Evolutionary conservation across 2,329 filamentous ascomycete species (phyloP).

Genomic region (Cylindrodendrum hubeiense): DNA sequence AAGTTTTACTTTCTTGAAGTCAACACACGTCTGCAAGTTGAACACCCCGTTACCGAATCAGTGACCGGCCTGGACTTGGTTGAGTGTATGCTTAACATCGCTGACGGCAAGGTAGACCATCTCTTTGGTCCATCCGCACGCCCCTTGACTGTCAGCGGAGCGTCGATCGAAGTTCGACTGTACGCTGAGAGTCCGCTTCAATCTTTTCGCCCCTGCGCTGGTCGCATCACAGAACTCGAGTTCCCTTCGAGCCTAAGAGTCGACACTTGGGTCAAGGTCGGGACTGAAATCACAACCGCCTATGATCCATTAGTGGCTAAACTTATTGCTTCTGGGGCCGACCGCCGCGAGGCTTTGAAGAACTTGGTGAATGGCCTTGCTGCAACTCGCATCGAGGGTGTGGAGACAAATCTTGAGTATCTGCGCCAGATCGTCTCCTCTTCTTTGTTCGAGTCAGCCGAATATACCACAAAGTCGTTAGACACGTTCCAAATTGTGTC

Average conservation of each 20-base stretch:
- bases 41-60: constrained; percentile 74
- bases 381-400: constrained; percentile 51
- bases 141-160: constrained; percentile 30
- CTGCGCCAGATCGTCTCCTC: constrained; percentile 46
- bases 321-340: constrained; percentile 73
- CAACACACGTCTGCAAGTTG: constrained; percentile 63
- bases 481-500: constrained; percentile 46
- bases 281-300: constrained; percentile 78
- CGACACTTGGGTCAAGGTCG: constrained; percentile 76
- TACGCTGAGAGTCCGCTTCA: constrained; percentile 67
- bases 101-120: constrained; percentile 22
- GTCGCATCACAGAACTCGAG: constrained; percentile 66
- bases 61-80: constrained; percentile 82
- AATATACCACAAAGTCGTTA: constrained; percentile 51
- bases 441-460: constrained; percentile 42
- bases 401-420: constrained; percentile 53
- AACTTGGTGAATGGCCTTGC: constrained; percentile 73
- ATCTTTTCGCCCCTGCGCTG: constrained; percentile 70
- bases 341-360: constrained; percentile 71
- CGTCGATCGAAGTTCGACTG: constrained; percentile 54
- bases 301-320: constrained; percentile 86
- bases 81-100: constrained; percentile 58
- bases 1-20: constrained; percentile 62
- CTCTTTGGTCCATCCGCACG: constrained; percentile 31
- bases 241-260: constrained; percentile 68